Percentiles rank a stretch among this genome's conserved stretches.
These are phyloP conservation scores for Erigeron canadensis DNA, from an alignment of 129 eudicot genomes.

Conservation along the genomic window DNA sequence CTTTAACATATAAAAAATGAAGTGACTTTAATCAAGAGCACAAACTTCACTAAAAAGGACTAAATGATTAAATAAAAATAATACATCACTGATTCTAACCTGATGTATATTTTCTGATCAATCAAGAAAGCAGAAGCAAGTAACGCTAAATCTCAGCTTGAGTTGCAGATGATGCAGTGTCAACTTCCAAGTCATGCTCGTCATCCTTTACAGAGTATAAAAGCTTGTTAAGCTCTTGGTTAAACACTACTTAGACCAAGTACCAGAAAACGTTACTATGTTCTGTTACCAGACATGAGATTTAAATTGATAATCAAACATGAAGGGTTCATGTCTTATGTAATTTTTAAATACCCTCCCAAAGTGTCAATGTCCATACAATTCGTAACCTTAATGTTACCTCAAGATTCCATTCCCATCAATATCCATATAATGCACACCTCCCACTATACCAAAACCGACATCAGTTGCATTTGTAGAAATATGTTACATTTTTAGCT, in stretches of 20 bases:
- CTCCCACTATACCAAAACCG: too few relatives aligned
- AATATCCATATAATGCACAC: too few relatives aligned
- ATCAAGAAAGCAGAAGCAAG: constrained; percentile 82
- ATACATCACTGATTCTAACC: constrained; percentile 38
- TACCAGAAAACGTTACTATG: not conserved
- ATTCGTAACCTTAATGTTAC: too few relatives aligned
- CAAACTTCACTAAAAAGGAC: not conserved
- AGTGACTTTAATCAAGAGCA: constrained; percentile 11
- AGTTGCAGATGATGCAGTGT: constrained; percentile 69
- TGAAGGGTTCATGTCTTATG: too few relatives aligned
- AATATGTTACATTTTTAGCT: too few relatives aligned
- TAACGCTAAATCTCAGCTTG: constrained; percentile 83
- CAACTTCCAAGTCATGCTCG: constrained; percentile 91
- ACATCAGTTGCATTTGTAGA: too few relatives aligned
- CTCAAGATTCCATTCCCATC: too few relatives aligned
- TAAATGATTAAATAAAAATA: not conserved
- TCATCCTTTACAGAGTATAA: constrained; percentile 50
- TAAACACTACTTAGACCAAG: not conserved
- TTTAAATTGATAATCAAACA: too few relatives aligned
- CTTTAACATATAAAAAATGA: constrained; percentile 27
- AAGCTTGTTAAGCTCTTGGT: not conserved
- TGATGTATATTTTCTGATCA: constrained; percentile 78
- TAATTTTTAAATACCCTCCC: too few relatives aligned
- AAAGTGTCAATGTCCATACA: too few relatives aligned
- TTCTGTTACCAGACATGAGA: too few relatives aligned